phyloP scores from a whole-genome alignment of 371 early-diverging fungal genomes.

The Amoeboaphelidium protococcarum region DNA sequence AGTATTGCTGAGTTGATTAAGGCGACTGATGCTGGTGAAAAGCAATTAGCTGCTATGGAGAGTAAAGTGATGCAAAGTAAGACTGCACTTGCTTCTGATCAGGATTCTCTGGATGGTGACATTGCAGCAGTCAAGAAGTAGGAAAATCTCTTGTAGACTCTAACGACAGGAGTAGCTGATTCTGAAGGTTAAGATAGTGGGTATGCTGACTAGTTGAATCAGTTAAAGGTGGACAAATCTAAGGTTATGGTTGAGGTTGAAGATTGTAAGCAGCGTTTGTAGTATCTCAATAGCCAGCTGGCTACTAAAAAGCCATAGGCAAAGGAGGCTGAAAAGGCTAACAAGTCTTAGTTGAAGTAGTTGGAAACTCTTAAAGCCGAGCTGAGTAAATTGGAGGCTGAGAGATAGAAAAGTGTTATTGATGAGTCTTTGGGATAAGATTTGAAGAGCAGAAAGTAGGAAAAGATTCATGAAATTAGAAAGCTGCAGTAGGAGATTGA shows the following conservation, averaged over 20 bases:
- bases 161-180: constrained; percentile 72
- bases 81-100: no score
- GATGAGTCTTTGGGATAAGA: constrained; percentile 13
- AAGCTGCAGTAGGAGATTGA: constrained; percentile 10
- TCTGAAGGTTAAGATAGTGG: constrained; percentile 76
- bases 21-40: constrained; percentile 8
- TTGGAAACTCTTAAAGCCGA: constrained; percentile 16
- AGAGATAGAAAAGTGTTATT: constrained; percentile 8
- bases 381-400: constrained; percentile 20
- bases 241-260: no score
- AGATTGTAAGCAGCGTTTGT: no score
- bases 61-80: constrained; percentile 12
- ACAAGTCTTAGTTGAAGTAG: constrained; percentile 5
- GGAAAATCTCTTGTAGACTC: constrained; percentile 63
- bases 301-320: constrained; percentile 23
- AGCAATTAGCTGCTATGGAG: constrained; percentile 20
- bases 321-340: constrained; percentile 3
- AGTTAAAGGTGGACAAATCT: neutral
- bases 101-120: constrained; percentile 33
- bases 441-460: constrained; percentile 18
- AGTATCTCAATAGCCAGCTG: no score
- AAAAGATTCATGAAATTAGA: no score
- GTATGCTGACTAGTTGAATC: constrained; percentile 66
- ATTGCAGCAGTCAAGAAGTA: constrained; percentile 29
- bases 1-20: neutral